These are phyloP conservation scores for Scedosporium dehoogii DNA, from an alignment of 2,329 filamentous ascomycete species.

Conservation along the genomic window DNA sequence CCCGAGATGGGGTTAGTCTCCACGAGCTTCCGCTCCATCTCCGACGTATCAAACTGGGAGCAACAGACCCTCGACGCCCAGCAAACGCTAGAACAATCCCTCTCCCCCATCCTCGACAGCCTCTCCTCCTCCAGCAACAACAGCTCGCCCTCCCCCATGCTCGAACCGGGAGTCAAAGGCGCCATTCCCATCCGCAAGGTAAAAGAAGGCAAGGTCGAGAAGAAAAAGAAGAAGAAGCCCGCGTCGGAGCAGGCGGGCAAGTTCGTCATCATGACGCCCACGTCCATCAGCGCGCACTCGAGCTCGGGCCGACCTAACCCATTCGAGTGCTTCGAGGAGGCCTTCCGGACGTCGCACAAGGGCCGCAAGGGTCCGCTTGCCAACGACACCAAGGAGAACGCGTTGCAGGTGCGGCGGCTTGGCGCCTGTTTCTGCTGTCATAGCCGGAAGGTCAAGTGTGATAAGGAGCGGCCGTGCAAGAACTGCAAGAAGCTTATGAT, in stretches of 20 bases:
- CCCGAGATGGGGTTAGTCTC: neutral
- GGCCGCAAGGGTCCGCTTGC: slow-evolving; percentile 47
- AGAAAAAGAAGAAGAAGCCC: slow-evolving; percentile 11
- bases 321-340: slow-evolving; percentile 43
- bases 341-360: slow-evolving; percentile 39
- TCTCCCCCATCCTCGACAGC: neutral
- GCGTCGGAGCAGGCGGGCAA: slow-evolving; percentile 26
- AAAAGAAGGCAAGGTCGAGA: slow-evolving; percentile 31
- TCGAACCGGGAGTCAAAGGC: neutral
- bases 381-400: slow-evolving; percentile 42
- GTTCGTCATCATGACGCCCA: slow-evolving; percentile 46
- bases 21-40: neutral
- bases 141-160: neutral
- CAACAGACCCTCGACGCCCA: neutral
- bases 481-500: slow-evolving; percentile 44
- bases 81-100: neutral
- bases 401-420: slow-evolving; percentile 40
- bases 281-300: slow-evolving; percentile 39
- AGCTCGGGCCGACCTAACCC: slow-evolving; percentile 39
- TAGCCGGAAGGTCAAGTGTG: slow-evolving; percentile 49
- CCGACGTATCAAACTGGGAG: neutral
- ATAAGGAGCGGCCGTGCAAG: slow-evolving; percentile 44
- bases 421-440: slow-evolving; percentile 52
- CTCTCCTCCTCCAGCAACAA: neutral
- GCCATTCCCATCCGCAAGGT: slow-evolving; percentile 27